Evolutionary conservation across 331 rosid genomes (phyloP), one percentile per base, ranked within the genome.

Genomic region (Acacia pycnantha): DNA sequence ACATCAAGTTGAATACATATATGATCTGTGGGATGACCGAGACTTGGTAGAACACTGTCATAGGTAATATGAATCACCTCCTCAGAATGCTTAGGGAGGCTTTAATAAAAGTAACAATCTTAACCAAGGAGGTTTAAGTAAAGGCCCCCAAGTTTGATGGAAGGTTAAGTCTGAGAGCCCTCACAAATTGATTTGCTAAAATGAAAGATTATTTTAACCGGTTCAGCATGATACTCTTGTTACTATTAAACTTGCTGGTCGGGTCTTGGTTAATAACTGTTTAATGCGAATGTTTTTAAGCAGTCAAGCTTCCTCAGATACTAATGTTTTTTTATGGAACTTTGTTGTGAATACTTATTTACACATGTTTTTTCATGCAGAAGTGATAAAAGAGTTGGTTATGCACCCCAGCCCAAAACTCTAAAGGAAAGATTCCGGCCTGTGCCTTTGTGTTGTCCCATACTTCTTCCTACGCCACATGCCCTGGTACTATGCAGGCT

Each of bases 381-480:
- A 83, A 81, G 75, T 73, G 91, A 88, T 64, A 95, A 88, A 82
- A 90, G 87, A 83, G 67, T 41, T 35, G 89, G 91, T 74, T 79
- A 70, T 87, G 82, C 87, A 71, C 81, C 82, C 84, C 90, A 58
- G 33, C 56, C 80, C 85, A 88, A 88, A 88, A 80, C 82, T 59
- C 86, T 84, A 54, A 92, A 88, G 78, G 98, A 95, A 66, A 92
- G 97, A 81, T 95, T 90, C 82, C 91, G 98, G 82, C 91, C 99
- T 41, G 84, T 95, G 97, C 99, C 99, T 78, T 84, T 95, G 85
- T 93, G 97, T 82, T 91, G 93, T 82, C 97, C 99, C 82, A 82
- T 91, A 85, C 87, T 95, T 41, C 94, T 95, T 85, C 98, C 99
- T 56, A 88, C 97, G 48, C 93, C 99, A 51, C 99, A 95, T 89